Percentiles rank a stretch among this genome's conserved stretches.
These are phyloP conservation scores for Boletus rufocinnamomeus DNA, from an alignment of 768 basidiomycete species.

Conservation along the genomic window DNA sequence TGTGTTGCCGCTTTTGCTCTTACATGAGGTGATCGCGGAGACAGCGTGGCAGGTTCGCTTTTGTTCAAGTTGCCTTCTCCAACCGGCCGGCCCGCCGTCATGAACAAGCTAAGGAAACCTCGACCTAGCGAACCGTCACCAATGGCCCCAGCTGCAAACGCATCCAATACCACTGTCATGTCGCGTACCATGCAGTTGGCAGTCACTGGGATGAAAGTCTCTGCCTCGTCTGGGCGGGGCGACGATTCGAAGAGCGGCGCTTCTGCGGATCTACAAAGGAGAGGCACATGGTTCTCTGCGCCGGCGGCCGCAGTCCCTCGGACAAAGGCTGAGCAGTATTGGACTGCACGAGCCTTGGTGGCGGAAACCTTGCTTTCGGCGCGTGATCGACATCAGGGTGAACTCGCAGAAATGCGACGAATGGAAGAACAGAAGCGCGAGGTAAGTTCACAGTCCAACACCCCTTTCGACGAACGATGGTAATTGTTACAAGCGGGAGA, in stretches of 20 bases:
- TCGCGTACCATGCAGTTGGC: conserved; percentile 37
- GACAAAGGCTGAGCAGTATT: conserved; percentile 54
- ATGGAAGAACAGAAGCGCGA: conserved; percentile 48
- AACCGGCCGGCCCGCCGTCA: background rate
- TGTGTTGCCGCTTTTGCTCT: background rate
- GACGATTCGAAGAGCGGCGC: background rate
- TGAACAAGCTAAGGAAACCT: conserved; percentile 30
- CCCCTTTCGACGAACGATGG: background rate
- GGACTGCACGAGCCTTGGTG: conserved; percentile 65
- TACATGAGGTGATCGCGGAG: conserved; percentile 9
- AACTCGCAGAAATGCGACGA: conserved; percentile 45
- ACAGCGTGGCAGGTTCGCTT: background rate
- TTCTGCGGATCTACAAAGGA: conserved; percentile 11
- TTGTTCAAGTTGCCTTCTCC: no score
- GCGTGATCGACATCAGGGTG: conserved; percentile 48
- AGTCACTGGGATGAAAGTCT: conserved; percentile 9
- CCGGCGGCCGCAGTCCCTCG: conserved; percentile 27
- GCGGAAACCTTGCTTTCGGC: conserved; percentile 63
- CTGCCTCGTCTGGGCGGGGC: background rate
- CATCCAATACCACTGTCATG: conserved; percentile 5
- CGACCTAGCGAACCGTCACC: conserved; percentile 9
- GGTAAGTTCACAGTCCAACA: conserved; percentile 36
- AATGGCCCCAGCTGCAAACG: background rate
- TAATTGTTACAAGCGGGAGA: conserved; percentile 43
- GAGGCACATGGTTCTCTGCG: conserved; percentile 20